phyloP scores from a whole-genome alignment of 345 rosid genomes.

The Melaleuca alternifolia region DNA sequence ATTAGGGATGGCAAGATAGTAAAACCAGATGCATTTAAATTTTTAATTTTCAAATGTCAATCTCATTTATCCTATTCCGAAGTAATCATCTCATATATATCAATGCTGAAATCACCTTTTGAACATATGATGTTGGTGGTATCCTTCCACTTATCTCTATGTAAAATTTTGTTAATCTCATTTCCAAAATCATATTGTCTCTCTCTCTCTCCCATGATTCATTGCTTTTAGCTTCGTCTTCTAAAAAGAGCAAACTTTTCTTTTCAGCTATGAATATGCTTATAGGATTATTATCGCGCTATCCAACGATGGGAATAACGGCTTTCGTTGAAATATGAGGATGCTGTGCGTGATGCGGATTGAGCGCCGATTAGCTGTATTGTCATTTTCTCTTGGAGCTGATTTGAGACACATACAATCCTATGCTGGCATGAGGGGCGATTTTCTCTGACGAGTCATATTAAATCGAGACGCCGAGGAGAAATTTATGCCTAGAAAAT shows the following conservation, averaged over 20 bases:
- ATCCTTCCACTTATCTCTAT: background rate
- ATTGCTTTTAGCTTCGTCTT: too few relatives aligned
- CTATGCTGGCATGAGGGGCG: background rate
- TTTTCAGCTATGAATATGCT: too few relatives aligned
- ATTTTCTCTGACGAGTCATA: too few relatives aligned
- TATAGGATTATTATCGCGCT: background rate
- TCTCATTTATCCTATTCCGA: background rate
- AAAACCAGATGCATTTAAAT: background rate
- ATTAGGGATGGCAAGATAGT: background rate
- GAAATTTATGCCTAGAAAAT: background rate
- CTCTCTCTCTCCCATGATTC: background rate
- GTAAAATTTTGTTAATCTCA: background rate
- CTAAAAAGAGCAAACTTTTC: too few relatives aligned
- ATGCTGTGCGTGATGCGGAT: background rate
- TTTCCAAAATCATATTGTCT: background rate
- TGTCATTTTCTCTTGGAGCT: accelerated
- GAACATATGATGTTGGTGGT: background rate
- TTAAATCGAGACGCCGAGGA: too few relatives aligned
- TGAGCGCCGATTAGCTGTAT: background rate
- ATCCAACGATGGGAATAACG: accelerated
- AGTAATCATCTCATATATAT: background rate
- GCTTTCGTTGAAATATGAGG: accelerated
- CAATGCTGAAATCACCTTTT: background rate
- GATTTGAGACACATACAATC: background rate
- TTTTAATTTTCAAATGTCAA: background rate